Base-by-base conservation (phyloP, 1,284 basidiomycete genomes). In the Cystobasidium pallidum region DNA sequence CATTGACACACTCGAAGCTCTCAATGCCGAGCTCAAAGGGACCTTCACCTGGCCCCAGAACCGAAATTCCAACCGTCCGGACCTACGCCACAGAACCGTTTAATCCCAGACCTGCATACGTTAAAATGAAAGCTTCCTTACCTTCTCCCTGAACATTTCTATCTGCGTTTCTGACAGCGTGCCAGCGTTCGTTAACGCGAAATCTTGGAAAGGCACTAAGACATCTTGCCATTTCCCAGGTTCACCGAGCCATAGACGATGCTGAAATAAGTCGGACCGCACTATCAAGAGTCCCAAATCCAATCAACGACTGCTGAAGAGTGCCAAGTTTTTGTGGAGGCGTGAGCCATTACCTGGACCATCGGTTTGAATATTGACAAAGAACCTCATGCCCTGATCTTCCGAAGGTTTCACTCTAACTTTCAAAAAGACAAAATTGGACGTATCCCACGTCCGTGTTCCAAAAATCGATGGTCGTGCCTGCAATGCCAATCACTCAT, bases 351-450 rank as follows among this genome's bases (percentile, higher is more conserved):
- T 1, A 79, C 78, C 80, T 1, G 89, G 87, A 1, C 83, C 82
- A 1, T 90, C 89, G 1, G 92, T 94, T 80, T 94, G 92, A 36
- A 95, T 82, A 80, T 95, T 95, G 72, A 92, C 90, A 77, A 90
- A 92, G 81, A 91, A 92, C 28, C 77, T 75, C 78, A 80, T 78
- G 11, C 75, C 77, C 41, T 79, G 77, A 7, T 90, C 89, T 73
- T 86, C 85, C 19, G 89, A 89, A 39, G 87, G 84, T 32, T 90
- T 87, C 2, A 94, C 83, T 2, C 91, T 88, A 58, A 95, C 81
- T 0, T 88, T 87, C 15, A 95, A 85, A 80, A 88, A 94, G 21
- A 86, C 85, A 78, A 94, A 89, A 51, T 86, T 84, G 26, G 89
- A 88, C 32, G 91, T 87, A 81, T 94, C 91, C 79, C 94, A 91